phyloP scores from a whole-genome alignment of 257 asterid species.

The Solanum stenotomum region DNA sequence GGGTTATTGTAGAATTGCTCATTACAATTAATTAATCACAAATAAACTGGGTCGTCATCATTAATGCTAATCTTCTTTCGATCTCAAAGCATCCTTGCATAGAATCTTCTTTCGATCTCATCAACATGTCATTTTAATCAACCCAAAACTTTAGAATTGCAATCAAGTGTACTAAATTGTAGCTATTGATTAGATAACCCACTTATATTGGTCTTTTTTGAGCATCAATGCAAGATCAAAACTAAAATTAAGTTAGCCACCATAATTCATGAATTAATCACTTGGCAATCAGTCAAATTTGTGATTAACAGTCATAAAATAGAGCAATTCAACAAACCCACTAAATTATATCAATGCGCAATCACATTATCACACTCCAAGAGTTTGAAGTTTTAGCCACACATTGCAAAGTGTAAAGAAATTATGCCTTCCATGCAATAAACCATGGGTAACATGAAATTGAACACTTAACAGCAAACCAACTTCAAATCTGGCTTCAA shows the following conservation, averaged over 20 bases:
- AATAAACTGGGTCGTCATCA: not conserved
- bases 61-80: not conserved
- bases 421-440: not conserved
- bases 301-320: too few relatives aligned
- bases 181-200: not conserved
- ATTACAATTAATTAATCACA: not conserved
- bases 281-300: not conserved
- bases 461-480: not conserved
- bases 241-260: not conserved
- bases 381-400: not conserved
- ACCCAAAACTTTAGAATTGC: not conserved
- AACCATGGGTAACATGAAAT: not conserved
- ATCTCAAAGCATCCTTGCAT: not conserved
- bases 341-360: not conserved
- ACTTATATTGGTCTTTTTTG: not conserved
- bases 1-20: not conserved
- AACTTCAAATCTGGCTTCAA: not conserved
- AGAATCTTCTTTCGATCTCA: not conserved
- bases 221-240: not conserved
- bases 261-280: not conserved
- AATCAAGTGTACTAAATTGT: not conserved
- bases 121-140: not conserved
- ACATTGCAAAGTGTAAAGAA: not conserved
- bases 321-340: not conserved
- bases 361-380: not conserved